Evolutionary conservation across 768 basidiomycete genomes (phyloP).

Genomic region (Mycena vulgaris): DNA sequence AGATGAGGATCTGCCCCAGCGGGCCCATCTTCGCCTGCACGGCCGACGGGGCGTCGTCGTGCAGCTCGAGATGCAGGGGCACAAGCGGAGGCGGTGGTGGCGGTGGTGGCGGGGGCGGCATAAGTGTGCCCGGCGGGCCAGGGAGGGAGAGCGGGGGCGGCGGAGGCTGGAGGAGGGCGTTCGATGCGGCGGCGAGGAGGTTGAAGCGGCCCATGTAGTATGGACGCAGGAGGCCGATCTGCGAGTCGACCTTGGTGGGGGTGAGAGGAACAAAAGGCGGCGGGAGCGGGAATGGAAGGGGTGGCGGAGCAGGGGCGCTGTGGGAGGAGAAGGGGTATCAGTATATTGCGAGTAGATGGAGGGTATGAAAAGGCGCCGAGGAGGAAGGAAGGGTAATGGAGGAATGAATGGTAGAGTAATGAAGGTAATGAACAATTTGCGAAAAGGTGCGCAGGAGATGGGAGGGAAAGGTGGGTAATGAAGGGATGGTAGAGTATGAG

Average conservation of each 20-base stretch:
- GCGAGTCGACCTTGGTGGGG: slow-evolving; percentile 74
- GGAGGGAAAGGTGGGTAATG: neutral
- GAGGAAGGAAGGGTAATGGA: no score
- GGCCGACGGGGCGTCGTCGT: slow-evolving; percentile 75
- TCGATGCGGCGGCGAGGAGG: slow-evolving; percentile 51
- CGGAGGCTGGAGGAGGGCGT: slow-evolving; percentile 17
- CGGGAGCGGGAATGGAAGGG: slow-evolving; percentile 88
- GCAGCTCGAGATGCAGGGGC: slow-evolving; percentile 52
- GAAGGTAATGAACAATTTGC: no score
- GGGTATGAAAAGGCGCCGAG: slow-evolving; percentile 1
- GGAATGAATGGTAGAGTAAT: no score
- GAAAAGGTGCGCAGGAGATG: neutral
- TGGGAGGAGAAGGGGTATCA: neutral
- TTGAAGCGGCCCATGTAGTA: slow-evolving; percentile 78
- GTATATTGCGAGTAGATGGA: slow-evolving; percentile 4
- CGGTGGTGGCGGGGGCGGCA: slow-evolving; percentile 31
- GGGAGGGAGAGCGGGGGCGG: slow-evolving; percentile 26
- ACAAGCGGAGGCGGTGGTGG: slow-evolving; percentile 39
- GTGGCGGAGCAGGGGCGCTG: slow-evolving; percentile 80
- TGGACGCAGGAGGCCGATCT: slow-evolving; percentile 87
- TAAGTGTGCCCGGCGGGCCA: slow-evolving; percentile 1
- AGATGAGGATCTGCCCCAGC: slow-evolving; percentile 79
- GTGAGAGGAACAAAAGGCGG: slow-evolving; percentile 85
- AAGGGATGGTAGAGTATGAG: slow-evolving; percentile 17
- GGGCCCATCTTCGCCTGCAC: slow-evolving; percentile 84